These are phyloP conservation scores for Hura crepitans DNA, from an alignment of 441 rosid genomes.

Conservation along the genomic window DNA sequence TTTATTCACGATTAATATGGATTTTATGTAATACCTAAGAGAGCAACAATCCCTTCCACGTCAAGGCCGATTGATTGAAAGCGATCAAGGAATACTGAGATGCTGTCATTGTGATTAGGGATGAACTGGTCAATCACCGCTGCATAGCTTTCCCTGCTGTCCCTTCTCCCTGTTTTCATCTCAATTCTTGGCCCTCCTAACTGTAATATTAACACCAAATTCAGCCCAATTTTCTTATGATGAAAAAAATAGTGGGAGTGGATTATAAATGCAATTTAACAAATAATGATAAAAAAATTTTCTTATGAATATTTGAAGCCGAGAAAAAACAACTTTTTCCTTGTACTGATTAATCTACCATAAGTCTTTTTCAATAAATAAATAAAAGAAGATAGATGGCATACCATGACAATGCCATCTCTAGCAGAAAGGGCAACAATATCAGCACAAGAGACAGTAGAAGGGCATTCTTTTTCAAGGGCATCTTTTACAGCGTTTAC, in stretches of 20 bases:
- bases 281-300: too few species aligned
- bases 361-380: not conserved
- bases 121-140: slow-evolving; percentile 36
- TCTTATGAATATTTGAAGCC: too few species aligned
- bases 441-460: slow-evolving; percentile 85
- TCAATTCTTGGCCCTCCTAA: slow-evolving; percentile 76
- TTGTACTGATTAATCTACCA: too few species aligned
- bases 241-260: too few species aligned
- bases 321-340: too few species aligned
- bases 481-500: slow-evolving; percentile 66
- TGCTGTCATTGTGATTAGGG: slow-evolving; percentile 74
- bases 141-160: slow-evolving; percentile 54
- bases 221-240: too few species aligned
- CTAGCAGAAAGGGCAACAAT: slow-evolving; percentile 78
- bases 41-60: slow-evolving; percentile 62
- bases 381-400: not conserved
- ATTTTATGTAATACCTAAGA: slow-evolving; percentile 41
- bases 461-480: slow-evolving; percentile 65
- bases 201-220: slow-evolving; percentile 22
- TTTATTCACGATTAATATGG: not conserved
- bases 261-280: too few species aligned
- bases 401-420: slow-evolving; percentile 75
- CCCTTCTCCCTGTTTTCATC: slow-evolving; percentile 79
- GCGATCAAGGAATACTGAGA: slow-evolving; percentile 51
- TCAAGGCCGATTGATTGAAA: slow-evolving; percentile 62